Conservation (phyloP, 2,329 filamentous ascomycete genomes). For the Apiospora marii region DNA sequence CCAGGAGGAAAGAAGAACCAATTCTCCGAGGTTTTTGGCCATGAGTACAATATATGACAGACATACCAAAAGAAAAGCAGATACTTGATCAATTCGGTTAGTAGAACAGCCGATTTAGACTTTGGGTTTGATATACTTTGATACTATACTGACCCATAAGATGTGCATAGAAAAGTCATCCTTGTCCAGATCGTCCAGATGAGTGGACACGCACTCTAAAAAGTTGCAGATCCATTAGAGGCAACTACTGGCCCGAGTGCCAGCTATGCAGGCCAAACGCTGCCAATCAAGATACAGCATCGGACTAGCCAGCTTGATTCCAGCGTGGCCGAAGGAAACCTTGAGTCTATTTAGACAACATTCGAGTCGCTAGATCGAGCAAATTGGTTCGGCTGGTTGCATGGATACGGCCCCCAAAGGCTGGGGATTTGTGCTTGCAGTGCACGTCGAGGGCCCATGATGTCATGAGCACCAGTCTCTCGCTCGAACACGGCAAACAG, state of each 20-base stretch:
- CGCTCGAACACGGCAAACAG: not conserved
- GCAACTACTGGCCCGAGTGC: conserved; percentile 7
- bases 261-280: not conserved
- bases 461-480: not conserved
- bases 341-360: not conserved
- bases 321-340: not conserved
- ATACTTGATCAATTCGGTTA: not conserved
- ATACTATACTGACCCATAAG: not conserved
- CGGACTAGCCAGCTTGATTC: not conserved
- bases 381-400: not conserved
- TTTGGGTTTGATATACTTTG: not conserved
- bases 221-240: conserved; percentile 1
- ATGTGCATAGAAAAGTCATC: not conserved
- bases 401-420: not conserved
- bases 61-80: not conserved
- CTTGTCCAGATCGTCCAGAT: conserved; percentile 20
- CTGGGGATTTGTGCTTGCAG: not conserved
- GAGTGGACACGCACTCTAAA: not conserved
- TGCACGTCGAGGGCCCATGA: not conserved
- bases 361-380: not conserved
- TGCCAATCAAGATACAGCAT: not conserved
- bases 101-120: too few relatives aligned
- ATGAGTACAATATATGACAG: not conserved
- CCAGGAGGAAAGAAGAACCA: not conserved
- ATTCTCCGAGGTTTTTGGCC: not conserved